Evolutionary conservation across 495 filamentous ascomycete genomes (phyloP).

Genomic region (Cercophora samala): DNA sequence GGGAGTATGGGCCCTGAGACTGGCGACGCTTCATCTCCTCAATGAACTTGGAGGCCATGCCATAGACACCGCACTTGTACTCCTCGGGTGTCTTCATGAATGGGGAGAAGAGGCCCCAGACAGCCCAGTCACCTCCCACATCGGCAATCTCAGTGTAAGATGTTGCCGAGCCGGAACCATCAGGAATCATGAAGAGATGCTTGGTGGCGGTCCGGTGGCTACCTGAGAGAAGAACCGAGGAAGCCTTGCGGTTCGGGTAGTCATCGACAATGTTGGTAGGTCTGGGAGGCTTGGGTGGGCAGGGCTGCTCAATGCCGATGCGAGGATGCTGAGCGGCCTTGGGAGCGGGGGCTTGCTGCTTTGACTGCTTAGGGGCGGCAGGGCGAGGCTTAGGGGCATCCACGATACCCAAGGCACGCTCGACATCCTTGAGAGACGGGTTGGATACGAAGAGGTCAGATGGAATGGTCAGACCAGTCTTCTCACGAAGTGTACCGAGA

Average conservation of each 20-base stretch:
- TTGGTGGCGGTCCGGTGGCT: constrained; percentile 57
- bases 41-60: constrained; percentile 56
- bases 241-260: constrained; percentile 64
- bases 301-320: constrained; percentile 34
- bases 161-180: constrained; percentile 68
- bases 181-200: constrained; percentile 69
- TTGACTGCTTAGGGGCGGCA: constrained; percentile 35
- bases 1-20: constrained; percentile 62
- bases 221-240: constrained; percentile 62
- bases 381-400: constrained; percentile 36
- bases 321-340: constrained; percentile 28
- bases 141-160: constrained; percentile 57
- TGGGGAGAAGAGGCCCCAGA: constrained; percentile 64
- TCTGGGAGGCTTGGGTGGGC: constrained; percentile 35
- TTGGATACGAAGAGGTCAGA: constrained; percentile 47
- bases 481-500: constrained; percentile 56
- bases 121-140: constrained; percentile 49
- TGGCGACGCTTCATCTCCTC: constrained; percentile 61
- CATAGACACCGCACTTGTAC: constrained; percentile 54
- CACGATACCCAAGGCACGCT: constrained; percentile 44
- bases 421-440: constrained; percentile 47
- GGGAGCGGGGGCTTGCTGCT: constrained; percentile 29
- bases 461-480: constrained; percentile 48
- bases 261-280: constrained; percentile 57
- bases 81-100: constrained; percentile 57